These are phyloP conservation scores for Lipomyces orientalis DNA, from an alignment of 805 yeast genomes.

Conservation along the genomic window DNA sequence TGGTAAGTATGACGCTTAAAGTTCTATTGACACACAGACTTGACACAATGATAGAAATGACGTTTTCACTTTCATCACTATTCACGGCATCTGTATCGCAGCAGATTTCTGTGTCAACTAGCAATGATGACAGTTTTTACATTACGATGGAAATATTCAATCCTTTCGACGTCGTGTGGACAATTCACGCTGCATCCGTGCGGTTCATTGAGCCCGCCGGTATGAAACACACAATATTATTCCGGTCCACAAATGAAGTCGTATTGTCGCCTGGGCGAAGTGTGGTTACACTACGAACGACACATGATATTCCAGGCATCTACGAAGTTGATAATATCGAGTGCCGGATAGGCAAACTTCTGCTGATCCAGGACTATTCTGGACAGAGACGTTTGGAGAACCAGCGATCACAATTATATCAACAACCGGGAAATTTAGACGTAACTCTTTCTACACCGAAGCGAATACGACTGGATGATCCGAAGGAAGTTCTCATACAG, in stretches of 20 bases:
- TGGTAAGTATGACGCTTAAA: neutral
- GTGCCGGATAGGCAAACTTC: slow-evolving; percentile 41
- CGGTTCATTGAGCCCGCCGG: slow-evolving; percentile 28
- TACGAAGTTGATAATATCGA: slow-evolving; percentile 45
- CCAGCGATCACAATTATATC: slow-evolving; percentile 21
- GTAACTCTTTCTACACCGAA: slow-evolving; percentile 19
- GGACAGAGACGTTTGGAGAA: slow-evolving; percentile 12
- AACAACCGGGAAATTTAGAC: slow-evolving; percentile 35
- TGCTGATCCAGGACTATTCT: slow-evolving; percentile 39
- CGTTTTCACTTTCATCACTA: slow-evolving; percentile 19
- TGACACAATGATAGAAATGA: neutral
- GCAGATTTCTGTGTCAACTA: slow-evolving; percentile 12
- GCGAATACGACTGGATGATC: slow-evolving; percentile 22
- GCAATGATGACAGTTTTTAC: slow-evolving; percentile 28
- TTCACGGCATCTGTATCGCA: slow-evolving; percentile 13
- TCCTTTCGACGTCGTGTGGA: slow-evolving; percentile 26
- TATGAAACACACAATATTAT: slow-evolving; percentile 30
- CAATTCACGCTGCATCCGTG: slow-evolving; percentile 16
- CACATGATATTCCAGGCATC: slow-evolving; percentile 47
- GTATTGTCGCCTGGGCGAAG: slow-evolving; percentile 24
- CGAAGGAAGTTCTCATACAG: slow-evolving; percentile 20
- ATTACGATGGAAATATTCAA: slow-evolving; percentile 15
- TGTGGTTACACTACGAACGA: slow-evolving; percentile 41
- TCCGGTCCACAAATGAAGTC: slow-evolving; percentile 20
- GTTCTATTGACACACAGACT: neutral